Conservation (phyloP, 2,329 filamentous ascomycete species). For the Cladosporium sp. region DNA sequence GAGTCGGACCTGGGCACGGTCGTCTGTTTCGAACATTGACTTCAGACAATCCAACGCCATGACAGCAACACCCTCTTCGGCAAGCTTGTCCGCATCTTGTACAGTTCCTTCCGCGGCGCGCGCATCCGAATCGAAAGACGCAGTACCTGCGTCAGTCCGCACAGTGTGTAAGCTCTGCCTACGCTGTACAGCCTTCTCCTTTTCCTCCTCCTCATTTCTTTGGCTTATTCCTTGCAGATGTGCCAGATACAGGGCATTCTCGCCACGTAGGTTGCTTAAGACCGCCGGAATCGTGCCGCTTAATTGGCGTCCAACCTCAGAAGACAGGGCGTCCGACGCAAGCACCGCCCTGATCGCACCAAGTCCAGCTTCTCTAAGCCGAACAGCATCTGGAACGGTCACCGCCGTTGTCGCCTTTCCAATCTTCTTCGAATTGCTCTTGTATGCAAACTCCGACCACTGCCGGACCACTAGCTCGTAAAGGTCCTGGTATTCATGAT, state of each 20-base stretch:
- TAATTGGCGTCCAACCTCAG: constrained; percentile 74
- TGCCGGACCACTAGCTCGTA: constrained; percentile 79
- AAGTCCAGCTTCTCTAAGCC: constrained; percentile 56
- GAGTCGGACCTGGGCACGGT: constrained; percentile 75
- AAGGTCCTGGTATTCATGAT: constrained; percentile 77
- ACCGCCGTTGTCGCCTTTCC: constrained; percentile 35
- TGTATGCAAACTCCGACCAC: constrained; percentile 79
- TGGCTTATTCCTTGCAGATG: constrained; percentile 68
- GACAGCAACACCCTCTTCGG: constrained; percentile 84
- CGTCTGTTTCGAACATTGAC: constrained; percentile 80
- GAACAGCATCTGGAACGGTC: constrained; percentile 70
- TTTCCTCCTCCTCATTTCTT: constrained; percentile 66
- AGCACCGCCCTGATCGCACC: constrained; percentile 78
- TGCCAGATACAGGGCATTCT: constrained; percentile 69
- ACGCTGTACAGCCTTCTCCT: constrained; percentile 66
- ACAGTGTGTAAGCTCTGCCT: constrained; percentile 80
- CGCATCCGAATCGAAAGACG: constrained; percentile 50
- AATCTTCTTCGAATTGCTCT: constrained; percentile 47
- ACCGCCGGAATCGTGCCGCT: constrained; percentile 80
- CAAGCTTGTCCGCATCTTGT: constrained; percentile 83
- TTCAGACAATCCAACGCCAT: constrained; percentile 84
- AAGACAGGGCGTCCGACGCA: constrained; percentile 74
- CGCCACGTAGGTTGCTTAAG: constrained; percentile 80
- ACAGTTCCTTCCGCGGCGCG: constrained; percentile 75
- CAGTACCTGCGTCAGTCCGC: constrained; percentile 54